Evolutionary conservation across 371 early-diverging fungal species (phyloP).

Genomic region (Mortierella sp.): DNA sequence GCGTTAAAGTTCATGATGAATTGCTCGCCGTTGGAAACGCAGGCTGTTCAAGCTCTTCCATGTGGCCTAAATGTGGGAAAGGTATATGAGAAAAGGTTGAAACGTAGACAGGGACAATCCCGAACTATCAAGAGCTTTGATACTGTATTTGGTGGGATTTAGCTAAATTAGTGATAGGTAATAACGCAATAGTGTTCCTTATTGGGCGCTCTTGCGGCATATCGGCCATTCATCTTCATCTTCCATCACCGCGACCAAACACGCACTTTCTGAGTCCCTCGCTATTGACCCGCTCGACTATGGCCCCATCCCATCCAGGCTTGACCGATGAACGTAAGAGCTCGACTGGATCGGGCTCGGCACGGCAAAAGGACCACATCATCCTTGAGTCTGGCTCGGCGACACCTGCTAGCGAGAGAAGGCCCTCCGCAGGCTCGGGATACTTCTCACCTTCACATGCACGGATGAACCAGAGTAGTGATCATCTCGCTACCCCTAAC

Average conservation of each 20-base stretch:
- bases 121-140: too few relatives aligned
- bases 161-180: neutral
- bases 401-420: constrained; percentile 10
- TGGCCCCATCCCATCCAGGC: constrained; percentile 30
- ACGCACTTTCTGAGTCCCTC: neutral
- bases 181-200: neutral
- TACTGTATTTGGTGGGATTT: too few relatives aligned
- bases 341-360: constrained; percentile 22
- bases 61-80: too few relatives aligned
- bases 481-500: constrained; percentile 1
- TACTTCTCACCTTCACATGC: constrained; percentile 18
- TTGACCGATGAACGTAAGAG: constrained; percentile 24
- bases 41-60: too few relatives aligned
- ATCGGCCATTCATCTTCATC: constrained; percentile 7
- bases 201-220: neutral
- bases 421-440: constrained; percentile 39
- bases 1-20: too few relatives aligned
- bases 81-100: too few relatives aligned
- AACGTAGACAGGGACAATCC: too few relatives aligned
- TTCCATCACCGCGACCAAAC: neutral
- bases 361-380: constrained; percentile 16
- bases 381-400: constrained; percentile 3
- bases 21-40: too few relatives aligned
- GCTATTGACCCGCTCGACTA: neutral
- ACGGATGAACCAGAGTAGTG: constrained; percentile 13